Evolutionary conservation across 306 rosid species (phyloP).

Genomic region (Cajanus cajan): DNA sequence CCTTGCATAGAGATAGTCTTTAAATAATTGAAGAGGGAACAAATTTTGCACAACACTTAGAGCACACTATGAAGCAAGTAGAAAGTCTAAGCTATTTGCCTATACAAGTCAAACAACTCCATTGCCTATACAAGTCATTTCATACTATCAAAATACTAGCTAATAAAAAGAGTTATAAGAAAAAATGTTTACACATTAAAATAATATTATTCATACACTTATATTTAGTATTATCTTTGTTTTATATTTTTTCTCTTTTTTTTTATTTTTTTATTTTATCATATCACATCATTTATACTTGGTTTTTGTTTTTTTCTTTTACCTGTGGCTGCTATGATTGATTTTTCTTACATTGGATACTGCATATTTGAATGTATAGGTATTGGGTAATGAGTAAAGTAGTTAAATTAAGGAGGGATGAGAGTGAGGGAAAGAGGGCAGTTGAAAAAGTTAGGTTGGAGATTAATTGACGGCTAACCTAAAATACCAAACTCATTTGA

Average conservation of each 20-base stretch:
- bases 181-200: no score
- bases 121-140: no score
- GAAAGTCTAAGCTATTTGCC: background rate
- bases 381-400: background rate
- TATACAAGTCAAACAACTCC: background rate
- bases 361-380: background rate
- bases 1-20: background rate
- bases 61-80: background rate
- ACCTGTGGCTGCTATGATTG: background rate
- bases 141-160: no score
- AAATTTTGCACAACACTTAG: background rate
- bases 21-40: background rate
- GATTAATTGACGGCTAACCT: slow-evolving; percentile 19
- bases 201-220: background rate
- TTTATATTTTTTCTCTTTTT: background rate
- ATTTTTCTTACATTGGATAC: background rate
- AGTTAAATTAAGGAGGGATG: background rate
- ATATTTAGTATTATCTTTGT: background rate
- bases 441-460: slow-evolving; percentile 25
- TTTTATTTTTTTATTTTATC: background rate
- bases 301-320: background rate
- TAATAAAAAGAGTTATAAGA: no score
- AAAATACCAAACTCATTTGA: background rate
- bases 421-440: background rate
- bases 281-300: background rate